Evolutionary conservation across 352 stramenopile genomes (phyloP).

Genomic region (Globisporangium recalcitrans): DNA sequence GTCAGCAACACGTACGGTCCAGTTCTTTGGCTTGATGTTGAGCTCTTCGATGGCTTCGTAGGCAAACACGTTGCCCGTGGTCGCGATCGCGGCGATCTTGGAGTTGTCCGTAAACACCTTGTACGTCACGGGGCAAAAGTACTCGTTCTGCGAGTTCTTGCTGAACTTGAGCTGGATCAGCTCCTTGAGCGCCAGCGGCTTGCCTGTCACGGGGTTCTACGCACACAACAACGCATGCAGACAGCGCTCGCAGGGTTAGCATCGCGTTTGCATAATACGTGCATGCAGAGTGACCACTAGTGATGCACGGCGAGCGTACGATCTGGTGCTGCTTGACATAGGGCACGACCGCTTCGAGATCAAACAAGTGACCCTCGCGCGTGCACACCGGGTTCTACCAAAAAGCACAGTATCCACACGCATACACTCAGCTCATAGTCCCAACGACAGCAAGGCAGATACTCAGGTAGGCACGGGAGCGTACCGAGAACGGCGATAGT

Average conservation of each 20-base stretch:
- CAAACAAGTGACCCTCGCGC: conserved; percentile 94
- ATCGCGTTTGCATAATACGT: background rate
- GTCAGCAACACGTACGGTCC: conserved; percentile 37
- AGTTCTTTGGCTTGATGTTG: conserved; percentile 98
- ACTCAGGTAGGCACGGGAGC: background rate
- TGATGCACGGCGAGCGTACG: conserved; percentile 36
- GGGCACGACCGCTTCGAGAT: conserved; percentile 93
- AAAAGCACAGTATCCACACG: background rate
- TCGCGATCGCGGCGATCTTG: conserved; percentile 77
- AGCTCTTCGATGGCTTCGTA: conserved; percentile 97
- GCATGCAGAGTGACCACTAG: background rate
- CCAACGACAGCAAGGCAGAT: background rate
- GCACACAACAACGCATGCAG: background rate
- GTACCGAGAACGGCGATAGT: conserved; percentile 83
- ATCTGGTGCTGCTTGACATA: conserved; percentile 96
- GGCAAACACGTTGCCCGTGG: conserved; percentile 94
- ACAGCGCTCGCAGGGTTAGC: background rate
- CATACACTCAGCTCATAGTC: background rate
- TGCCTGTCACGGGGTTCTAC: conserved; percentile 93
- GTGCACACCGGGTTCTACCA: conserved; percentile 92
- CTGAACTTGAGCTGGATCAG: conserved; percentile 89
- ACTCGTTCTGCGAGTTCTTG: conserved; percentile 74
- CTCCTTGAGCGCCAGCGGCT: conserved; percentile 88
- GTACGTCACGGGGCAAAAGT: conserved; percentile 94
- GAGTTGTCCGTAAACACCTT: conserved; percentile 91